These are phyloP conservation scores for Hysterangium stoloniferum DNA, from an alignment of 768 basidiomycete genomes.

Conservation along the genomic window DNA sequence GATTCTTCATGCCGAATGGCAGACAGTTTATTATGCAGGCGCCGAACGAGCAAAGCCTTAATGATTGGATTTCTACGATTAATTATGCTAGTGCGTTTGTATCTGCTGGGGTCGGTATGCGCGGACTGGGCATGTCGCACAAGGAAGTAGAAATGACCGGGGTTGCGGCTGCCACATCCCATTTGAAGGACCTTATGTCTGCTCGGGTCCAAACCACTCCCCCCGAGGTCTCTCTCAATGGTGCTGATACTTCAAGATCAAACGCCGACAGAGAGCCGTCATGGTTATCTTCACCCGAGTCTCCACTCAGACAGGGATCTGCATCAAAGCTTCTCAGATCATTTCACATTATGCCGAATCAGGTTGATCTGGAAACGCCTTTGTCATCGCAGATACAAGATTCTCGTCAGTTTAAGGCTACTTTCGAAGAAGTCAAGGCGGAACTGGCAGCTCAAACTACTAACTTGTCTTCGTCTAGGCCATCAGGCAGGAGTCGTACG, in stretches of 20 bases:
- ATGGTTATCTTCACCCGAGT: conserved; percentile 19
- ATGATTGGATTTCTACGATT: conserved; percentile 85
- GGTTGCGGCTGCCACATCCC: conserved; percentile 78
- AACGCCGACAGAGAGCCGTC: conserved; percentile 17
- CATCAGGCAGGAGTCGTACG: conserved; percentile 8
- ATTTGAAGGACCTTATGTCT: conserved; percentile 60
- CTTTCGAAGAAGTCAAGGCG: conserved; percentile 82
- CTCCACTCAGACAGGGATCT: conserved; percentile 11
- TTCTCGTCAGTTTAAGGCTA: conserved; percentile 65
- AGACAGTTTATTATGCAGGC: conserved; percentile 81
- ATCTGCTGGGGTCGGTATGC: conserved; percentile 74
- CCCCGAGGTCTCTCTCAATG: neutral
- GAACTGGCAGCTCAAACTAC: conserved; percentile 52
- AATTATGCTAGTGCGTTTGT: conserved; percentile 95
- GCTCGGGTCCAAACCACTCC: conserved; percentile 10
- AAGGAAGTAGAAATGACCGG: conserved; percentile 72
- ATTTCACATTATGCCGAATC: neutral
- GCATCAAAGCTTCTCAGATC: neutral
- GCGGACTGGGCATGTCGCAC: conserved; percentile 59
- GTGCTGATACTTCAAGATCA: neutral
- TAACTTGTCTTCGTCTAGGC: neutral
- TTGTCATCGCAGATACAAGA: conserved; percentile 10
- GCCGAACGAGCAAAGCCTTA: conserved; percentile 58
- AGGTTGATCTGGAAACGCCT: conserved; percentile 10
- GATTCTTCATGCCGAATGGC: conserved; percentile 67